Conservation (phyloP, 495 filamentous ascomycete genomes). For the Cercophora samala region DNA sequence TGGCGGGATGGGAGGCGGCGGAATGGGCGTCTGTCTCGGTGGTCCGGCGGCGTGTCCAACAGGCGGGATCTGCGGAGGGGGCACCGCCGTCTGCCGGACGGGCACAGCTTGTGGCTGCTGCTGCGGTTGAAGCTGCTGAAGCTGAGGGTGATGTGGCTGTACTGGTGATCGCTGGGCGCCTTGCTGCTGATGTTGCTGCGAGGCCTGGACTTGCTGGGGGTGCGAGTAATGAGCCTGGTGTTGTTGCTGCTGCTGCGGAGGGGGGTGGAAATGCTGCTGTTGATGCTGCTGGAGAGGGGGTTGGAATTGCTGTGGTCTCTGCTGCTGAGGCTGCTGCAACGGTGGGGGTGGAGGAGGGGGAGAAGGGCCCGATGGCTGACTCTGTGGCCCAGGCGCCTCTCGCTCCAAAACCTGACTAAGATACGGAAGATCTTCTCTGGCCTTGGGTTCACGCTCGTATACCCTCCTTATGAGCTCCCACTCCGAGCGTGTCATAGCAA, state of each 20-base stretch:
- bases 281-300: slow-evolving; percentile 10
- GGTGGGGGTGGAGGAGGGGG: background rate
- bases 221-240: slow-evolving; percentile 14
- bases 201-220: slow-evolving; percentile 17
- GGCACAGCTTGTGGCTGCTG: slow-evolving; percentile 18
- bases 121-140: slow-evolving; percentile 13
- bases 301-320: background rate
- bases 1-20: slow-evolving; percentile 32
- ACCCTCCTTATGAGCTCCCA: slow-evolving; percentile 62
- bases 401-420: slow-evolving; percentile 47
- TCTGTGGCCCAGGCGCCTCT: slow-evolving; percentile 23
- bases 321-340: slow-evolving; percentile 17
- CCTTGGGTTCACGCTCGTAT: slow-evolving; percentile 49
- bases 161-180: slow-evolving; percentile 9
- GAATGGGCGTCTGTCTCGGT: slow-evolving; percentile 33
- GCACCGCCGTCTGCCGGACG: slow-evolving; percentile 29
- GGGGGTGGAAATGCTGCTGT: slow-evolving; percentile 1
- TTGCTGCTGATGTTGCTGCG: slow-evolving; percentile 10
- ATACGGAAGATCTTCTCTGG: slow-evolving; percentile 47
- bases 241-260: slow-evolving; percentile 8
- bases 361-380: background rate
- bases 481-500: slow-evolving; percentile 58
- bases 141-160: slow-evolving; percentile 15
- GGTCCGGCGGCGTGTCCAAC: slow-evolving; percentile 11
- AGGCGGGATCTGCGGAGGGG: slow-evolving; percentile 31